Conservation (phyloP, 2,329 filamentous ascomycete genomes). For the Colletotrichum truncatum region DNA sequence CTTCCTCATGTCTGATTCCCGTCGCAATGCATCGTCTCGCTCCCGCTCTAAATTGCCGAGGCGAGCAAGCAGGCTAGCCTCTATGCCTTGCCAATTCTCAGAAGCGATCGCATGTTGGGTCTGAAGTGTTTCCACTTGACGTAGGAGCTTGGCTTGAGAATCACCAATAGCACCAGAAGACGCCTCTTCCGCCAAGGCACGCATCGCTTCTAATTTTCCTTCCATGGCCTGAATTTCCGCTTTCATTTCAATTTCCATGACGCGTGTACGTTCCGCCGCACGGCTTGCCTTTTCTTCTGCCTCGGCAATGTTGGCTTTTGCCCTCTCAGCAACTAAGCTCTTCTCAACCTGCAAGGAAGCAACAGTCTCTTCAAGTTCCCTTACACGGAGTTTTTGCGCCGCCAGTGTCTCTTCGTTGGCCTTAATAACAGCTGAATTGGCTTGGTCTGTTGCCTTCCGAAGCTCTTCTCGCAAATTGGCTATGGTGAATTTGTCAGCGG, state of each 20-base stretch:
- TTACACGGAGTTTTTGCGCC: conserved; percentile 63
- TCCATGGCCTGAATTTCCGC: conserved; percentile 83
- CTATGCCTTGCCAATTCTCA: conserved; percentile 98
- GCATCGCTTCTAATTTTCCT: conserved; percentile 88
- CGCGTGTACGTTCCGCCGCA: conserved; percentile 74
- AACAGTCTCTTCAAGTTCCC: conserved; percentile 65
- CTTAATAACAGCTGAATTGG: conserved; percentile 73
- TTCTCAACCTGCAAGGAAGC: conserved; percentile 81
- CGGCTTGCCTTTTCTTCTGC: conserved; percentile 77
- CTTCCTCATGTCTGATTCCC: conserved; percentile 87
- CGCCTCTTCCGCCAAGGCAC: conserved; percentile 86
- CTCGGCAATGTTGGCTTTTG: conserved; percentile 74
- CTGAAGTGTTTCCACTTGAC: conserved; percentile 95
- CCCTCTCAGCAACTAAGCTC: conserved; percentile 72
- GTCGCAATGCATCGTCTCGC: conserved; percentile 82
- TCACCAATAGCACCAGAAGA: conserved; percentile 85
- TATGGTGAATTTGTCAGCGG: conserved; percentile 71
- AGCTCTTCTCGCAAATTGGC: conserved; percentile 76
- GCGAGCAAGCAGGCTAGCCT: conserved; percentile 83
- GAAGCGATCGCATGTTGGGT: conserved; percentile 94
- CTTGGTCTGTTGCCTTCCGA: conserved; percentile 72
- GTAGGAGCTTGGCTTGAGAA: conserved; percentile 86
- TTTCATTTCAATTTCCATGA: conserved; percentile 80
- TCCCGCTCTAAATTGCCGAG: conserved; percentile 86
- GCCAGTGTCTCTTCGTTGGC: conserved; percentile 74